A percentile compares a stretch with the other conserved stretches of the same genome.
Evolutionary conservation across 2,329 filamentous ascomycete genomes (phyloP).

Genomic region (Calycina marina): DNA sequence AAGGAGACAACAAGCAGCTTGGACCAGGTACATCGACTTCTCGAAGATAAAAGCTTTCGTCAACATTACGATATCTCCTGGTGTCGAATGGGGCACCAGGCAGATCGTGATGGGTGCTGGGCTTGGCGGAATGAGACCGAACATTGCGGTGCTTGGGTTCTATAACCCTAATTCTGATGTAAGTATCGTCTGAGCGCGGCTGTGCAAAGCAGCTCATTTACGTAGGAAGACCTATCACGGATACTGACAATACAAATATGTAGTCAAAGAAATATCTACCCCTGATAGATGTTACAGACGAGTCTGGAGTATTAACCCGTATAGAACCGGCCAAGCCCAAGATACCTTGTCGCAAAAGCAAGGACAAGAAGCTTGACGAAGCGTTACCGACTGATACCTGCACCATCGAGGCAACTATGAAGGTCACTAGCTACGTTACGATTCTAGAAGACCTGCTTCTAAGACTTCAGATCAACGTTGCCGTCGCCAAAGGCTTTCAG

Average conservation of each 20-base stretch:
- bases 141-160: conserved; percentile 69
- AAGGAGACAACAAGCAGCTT: conserved; percentile 12
- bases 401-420: conserved; percentile 52
- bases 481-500: conserved; percentile 70
- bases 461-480: conserved; percentile 68
- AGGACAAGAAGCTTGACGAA: conserved; percentile 39
- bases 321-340: too few relatives aligned
- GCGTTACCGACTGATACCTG: conserved; percentile 56
- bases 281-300: too few relatives aligned
- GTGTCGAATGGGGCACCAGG: conserved; percentile 70
- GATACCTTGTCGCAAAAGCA: conserved; percentile 35
- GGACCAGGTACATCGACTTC: conserved; percentile 54
- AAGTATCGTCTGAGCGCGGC: too few relatives aligned
- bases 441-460: conserved; percentile 71
- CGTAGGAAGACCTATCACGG: too few relatives aligned
- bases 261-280: too few relatives aligned
- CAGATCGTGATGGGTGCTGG: conserved; percentile 74
- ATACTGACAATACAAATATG: too few relatives aligned
- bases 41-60: conserved; percentile 82
- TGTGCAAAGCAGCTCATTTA: too few relatives aligned
- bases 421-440: conserved; percentile 61
- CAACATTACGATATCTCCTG: conserved; percentile 70
- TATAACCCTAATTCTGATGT: too few relatives aligned
- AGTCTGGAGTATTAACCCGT: too few relatives aligned
- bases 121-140: conserved; percentile 76